phyloP scores from a whole-genome alignment of 1,139 yeast genomes.

The Yamadazyma spencermartinsiae region DNA sequence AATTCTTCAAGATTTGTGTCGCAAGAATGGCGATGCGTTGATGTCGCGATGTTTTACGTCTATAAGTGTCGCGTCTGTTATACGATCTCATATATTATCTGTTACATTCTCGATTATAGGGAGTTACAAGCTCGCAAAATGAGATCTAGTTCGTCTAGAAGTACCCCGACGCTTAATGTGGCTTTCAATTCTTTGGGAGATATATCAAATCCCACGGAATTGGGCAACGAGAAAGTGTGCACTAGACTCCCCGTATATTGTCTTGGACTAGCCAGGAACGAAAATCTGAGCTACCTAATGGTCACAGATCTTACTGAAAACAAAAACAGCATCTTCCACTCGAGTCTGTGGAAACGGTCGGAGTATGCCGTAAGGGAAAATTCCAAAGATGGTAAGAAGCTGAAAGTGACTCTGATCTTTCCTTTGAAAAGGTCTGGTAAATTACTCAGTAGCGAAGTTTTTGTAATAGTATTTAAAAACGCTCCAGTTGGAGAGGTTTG shows the following conservation, averaged over 20 bases:
- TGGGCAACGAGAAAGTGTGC: too few relatives aligned
- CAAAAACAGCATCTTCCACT: neutral
- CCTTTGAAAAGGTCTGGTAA: neutral
- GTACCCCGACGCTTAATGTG: too few relatives aligned
- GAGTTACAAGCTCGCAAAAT: too few relatives aligned
- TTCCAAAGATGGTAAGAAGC: neutral
- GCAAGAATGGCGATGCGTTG: too few relatives aligned
- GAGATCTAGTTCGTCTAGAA: too few relatives aligned
- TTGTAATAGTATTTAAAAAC: conserved; percentile 1
- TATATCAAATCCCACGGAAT: too few relatives aligned
- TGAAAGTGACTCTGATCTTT: neutral
- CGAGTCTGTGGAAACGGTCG: neutral
- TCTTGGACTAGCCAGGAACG: neutral
- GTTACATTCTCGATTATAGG: too few relatives aligned
- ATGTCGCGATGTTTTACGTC: conserved; percentile 10
- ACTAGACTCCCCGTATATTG: neutral
- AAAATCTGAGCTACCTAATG: neutral
- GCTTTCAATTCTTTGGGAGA: too few relatives aligned
- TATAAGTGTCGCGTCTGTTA: too few relatives aligned
- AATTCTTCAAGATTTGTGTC: conserved; percentile 3
- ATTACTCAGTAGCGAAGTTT: neutral
- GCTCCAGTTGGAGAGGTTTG: neutral
- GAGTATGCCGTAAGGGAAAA: neutral
- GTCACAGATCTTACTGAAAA: neutral
- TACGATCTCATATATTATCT: too few relatives aligned